Evolutionary conservation across 73 alveolate species (phyloP), one percentile per base, ranked within the genome.

Genomic region (Breviolum minutum): DNA sequence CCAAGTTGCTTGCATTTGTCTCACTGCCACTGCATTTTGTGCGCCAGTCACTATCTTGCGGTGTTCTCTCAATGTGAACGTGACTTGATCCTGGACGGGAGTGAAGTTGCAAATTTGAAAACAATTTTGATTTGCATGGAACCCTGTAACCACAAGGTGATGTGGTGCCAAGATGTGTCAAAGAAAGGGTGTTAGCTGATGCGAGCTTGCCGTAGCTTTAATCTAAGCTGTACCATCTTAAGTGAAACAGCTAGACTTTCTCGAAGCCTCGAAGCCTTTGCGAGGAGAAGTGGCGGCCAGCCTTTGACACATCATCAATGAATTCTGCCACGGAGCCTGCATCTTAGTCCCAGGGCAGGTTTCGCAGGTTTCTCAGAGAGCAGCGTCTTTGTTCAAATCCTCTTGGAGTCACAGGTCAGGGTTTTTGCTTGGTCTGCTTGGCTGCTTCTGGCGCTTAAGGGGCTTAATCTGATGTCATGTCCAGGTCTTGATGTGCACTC

Each of bases 261-360:
- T n/a, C n/a, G n/a, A n/a, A n/a, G n/a, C n/a, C n/a, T n/a, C n/a
- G n/a, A 82, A n/a, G n/a, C n/a, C n/a, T n/a, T n/a, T n/a, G n/a
- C n/a, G n/a, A n/a, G 94, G 94, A 85, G 94, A 85, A 85, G 62
- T 85, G 94, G 93, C 94, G 94, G 70, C 94, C 94, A 7, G 94
- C 94, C 24, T 85, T 85, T 85, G 94, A 85, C 79, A 85, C 79
- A 5, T 63, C 94, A 5, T 85, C 94, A 7, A 26, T 85, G 69
- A 85, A 85, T 61, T 85, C 94, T 12, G 94, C 94, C 13, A 85
- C 94, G 14, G 94, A 85, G 94, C 13, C 40, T 24, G 12, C 13
- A 1, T 11, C 94, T 83, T 74, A 54, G 93, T 40, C n/a, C n/a
- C n/a, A n/a, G n/a, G n/a, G n/a, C n/a, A n/a, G n/a, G n/a, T n/a